Evolutionary conservation across 805 yeast genomes (phyloP), one percentile per base, ranked within the genome.

Genomic region (Suhomyces sp.): DNA sequence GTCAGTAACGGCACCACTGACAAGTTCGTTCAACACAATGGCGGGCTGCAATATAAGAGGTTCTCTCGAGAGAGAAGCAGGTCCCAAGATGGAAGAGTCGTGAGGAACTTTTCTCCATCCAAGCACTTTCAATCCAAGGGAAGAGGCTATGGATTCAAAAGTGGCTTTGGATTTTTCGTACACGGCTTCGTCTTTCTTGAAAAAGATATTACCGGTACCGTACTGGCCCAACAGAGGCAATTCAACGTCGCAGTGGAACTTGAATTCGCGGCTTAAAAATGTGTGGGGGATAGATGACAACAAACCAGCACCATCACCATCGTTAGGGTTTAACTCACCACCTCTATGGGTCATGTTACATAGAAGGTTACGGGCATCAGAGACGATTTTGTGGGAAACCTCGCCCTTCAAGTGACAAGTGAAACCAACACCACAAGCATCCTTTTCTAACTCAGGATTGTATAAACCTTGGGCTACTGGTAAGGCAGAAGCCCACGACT

Each of bases 341-440:
- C 99, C 99, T 76, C 99, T 85, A 72, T 93, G 99, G 56, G 97
- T 89, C 99, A 93, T 94, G 75, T 94, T 93, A 77, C 98, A 92
- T 51, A 93, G 83, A 64, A 93, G 76, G 67, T 82, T 84, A 60
- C 84, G 79, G 42, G 97, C 97, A 74, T 94, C 98, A 42, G 96
- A 85, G 55, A 93, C 91, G 62, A 93, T 90, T 68, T 92, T 91
- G 77, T 94, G 99, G 50, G 96, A 86, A 26, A 85, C 82, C 29
- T 78, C 68, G 53, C 97, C 97, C 71, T 91, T 90, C 74, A 92
- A 87, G 76, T 93, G 90, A 70, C 97, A 90, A 46, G 96, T 90
- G 72, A 93, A 93, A 57, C 99, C 99, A 48, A 94, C 98, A 76
- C 99, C 99, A 80, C 99, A 93, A 47, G 97, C 97, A 67, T 93